Conservation (phyloP, 2,329 filamentous ascomycete species). For the Neonectria hederae region DNA sequence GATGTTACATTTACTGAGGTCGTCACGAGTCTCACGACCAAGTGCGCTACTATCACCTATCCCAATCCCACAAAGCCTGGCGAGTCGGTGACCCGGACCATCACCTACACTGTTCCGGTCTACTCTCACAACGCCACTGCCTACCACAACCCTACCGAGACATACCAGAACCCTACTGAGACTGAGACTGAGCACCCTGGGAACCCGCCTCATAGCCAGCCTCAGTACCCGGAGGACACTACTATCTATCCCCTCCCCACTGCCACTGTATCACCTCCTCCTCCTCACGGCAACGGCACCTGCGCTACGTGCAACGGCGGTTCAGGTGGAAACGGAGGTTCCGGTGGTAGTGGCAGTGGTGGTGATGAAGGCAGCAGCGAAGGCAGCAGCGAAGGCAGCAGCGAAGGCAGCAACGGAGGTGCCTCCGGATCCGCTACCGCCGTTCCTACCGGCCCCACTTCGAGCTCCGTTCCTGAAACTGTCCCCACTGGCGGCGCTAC, state of each 20-base stretch:
- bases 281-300: conserved; percentile 29
- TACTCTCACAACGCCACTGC: conserved; percentile 32
- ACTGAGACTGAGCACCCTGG: background rate
- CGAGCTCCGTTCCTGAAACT: conserved; percentile 26
- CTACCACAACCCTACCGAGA: background rate
- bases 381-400: no score
- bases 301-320: conserved; percentile 23
- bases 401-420: background rate
- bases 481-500: conserved; percentile 43
- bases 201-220: conserved; percentile 11
- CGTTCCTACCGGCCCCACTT: conserved; percentile 26
- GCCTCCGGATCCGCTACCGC: conserved; percentile 25
- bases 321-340: conserved; percentile 25
- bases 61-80: conserved; percentile 39
- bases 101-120: conserved; percentile 39
- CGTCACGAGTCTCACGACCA: conserved; percentile 36
- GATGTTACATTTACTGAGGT: background rate
- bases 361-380: no score
- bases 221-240: conserved; percentile 15
- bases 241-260: conserved; percentile 33
- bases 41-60: conserved; percentile 40
- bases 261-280: conserved; percentile 21
- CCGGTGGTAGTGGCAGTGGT: background rate
- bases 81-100: conserved; percentile 37
- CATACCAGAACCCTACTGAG: conserved; percentile 1